Evolutionary conservation across 768 basidiomycete genomes (phyloP).

Genomic region (Leucocoprinus sp.): DNA sequence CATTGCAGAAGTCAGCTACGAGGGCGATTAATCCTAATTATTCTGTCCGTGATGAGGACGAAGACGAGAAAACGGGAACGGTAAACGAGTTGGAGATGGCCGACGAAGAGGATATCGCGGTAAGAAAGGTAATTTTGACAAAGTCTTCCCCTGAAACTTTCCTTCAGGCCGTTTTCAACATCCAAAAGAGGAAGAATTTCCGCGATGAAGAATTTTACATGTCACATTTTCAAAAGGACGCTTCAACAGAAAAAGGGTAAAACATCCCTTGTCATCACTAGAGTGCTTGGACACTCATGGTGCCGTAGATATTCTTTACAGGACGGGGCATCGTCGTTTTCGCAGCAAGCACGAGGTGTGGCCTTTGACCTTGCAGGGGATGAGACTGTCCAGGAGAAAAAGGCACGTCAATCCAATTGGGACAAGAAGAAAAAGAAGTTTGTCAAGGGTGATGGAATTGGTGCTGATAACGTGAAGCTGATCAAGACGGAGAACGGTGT

Average conservation of each 20-base stretch:
- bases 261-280: slow-evolving; percentile 16
- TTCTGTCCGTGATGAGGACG: slow-evolving; percentile 26
- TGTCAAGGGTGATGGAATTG: slow-evolving; percentile 73
- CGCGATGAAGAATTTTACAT: slow-evolving; percentile 86
- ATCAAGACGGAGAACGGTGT: slow-evolving; percentile 90
- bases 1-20: slow-evolving; percentile 56
- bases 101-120: slow-evolving; percentile 69
- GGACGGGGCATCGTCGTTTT: slow-evolving; percentile 83
- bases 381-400: slow-evolving; percentile 46
- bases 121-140: slow-evolving; percentile 24
- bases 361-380: slow-evolving; percentile 82
- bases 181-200: slow-evolving; percentile 42
- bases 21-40: slow-evolving; percentile 32
- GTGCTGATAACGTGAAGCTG: slow-evolving; percentile 90
- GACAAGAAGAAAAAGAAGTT: slow-evolving; percentile 97
- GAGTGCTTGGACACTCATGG: slow-evolving; percentile 2
- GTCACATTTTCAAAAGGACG: slow-evolving; percentile 85
- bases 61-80: slow-evolving; percentile 25
- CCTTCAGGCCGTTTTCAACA: slow-evolving; percentile 59
- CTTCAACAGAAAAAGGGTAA: slow-evolving; percentile 84
- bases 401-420: slow-evolving; percentile 72
- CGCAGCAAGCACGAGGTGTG: slow-evolving; percentile 70
- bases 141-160: neutral
- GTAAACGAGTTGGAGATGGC: slow-evolving; percentile 54
- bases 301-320: slow-evolving; percentile 70